Evolutionary conservation across 164 flowering plant species (phyloP), one percentile per base, ranked within the genome.

Genomic region (Echeveria elegans): DNA sequence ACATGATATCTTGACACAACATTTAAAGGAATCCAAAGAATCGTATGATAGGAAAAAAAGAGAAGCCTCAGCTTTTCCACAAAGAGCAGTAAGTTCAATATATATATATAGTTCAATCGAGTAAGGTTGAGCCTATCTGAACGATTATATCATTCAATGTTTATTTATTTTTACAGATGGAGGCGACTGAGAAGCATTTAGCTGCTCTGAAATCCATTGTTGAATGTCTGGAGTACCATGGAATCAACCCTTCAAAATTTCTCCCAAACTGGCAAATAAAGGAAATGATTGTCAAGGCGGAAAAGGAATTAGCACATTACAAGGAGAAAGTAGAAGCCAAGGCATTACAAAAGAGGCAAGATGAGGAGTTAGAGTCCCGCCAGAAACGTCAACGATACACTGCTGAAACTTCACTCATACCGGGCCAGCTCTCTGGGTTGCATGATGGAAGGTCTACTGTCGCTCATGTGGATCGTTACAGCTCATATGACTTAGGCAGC

Each of bases 151-250:
- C 53, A 47, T 30, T 50, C 18, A 29, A 18, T 66, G 52, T 6
- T 16, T 10, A n/a, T n/a, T n/a, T n/a, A n/a, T n/a, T 58, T 40
- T 56, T 37, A 15, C 86, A 85, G 89, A 76, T 74, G 64, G 71
- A 72, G 63, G 83, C 78, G 41, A 68, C 70, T 41, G 77, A 71
- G 72, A 82, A 72, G 73, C 77, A 81, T 23, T 64, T 86, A 43
- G 73, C 65, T 74, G 78, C 70, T 43, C 71, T 83, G 63, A 75
- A 77, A 72, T 76, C 81, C 24, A 72, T 78, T 21, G 12, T 65
- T 32, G 74, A 70, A 72, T 79, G 80, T 69, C 59, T 79, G 72
- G 80, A 79, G 72, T 71, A 77, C 32, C 75, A 70, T 73, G 74
- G 71, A 38, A 64, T 79, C 60, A 84, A 83, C 66, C 73, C 76